Base-by-base conservation (phyloP, 768 basidiomycete species). In the Chiua virens region DNA sequence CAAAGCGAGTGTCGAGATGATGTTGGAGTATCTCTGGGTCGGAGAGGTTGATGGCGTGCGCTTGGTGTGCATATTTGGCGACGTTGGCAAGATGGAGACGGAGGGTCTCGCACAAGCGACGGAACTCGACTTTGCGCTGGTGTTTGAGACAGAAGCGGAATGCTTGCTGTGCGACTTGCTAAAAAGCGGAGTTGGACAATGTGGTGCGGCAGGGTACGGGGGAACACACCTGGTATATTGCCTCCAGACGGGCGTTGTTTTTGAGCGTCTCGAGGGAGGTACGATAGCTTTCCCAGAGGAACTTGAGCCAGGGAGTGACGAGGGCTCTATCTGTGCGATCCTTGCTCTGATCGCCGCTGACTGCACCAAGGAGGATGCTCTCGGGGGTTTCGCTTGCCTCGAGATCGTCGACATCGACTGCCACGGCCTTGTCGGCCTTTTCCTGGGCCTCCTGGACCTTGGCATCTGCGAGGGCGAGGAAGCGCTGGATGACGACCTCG, bases 281-380 rank as follows among this genome's bases (percentile, higher is more conserved):
- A 50, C 96, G 85, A 67, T 98, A 98, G 60, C 91, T 92, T 77
- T 98, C 96, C 94, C 95, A 98, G n/a, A 94, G 79, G 71, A 98
- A 97, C 66, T 95, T 94, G 65, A 98, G 87, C 87, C 94, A 97
- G 0, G 96, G 96, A 0, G 93, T 97, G 56, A 99, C 93, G 45
- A 98, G 80, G 8, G 93, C 89, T 41, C 96, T 76, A 72, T 98
- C 95, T 27, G 93, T 97, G 60, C 96, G 77, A 71, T 98, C 95
- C 74, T 90, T 89, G 75, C 81, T 94, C 73, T 93, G 90, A 47
- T 93, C 92, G 34, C 81, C 83, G 61, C 89, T 87, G 54, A 98
- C 92, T 14, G 92, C 92, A 43, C 90, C 89, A 18, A 96, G 79
- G 14, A 97, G 74, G 54, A 97, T 91, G 63, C 89, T 90, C 71